Percentiles rank a stretch among this genome's conserved stretches.
Evolutionary conservation across 129 eudicot species (phyloP).

Genomic region (Apium graveolens): DNA sequence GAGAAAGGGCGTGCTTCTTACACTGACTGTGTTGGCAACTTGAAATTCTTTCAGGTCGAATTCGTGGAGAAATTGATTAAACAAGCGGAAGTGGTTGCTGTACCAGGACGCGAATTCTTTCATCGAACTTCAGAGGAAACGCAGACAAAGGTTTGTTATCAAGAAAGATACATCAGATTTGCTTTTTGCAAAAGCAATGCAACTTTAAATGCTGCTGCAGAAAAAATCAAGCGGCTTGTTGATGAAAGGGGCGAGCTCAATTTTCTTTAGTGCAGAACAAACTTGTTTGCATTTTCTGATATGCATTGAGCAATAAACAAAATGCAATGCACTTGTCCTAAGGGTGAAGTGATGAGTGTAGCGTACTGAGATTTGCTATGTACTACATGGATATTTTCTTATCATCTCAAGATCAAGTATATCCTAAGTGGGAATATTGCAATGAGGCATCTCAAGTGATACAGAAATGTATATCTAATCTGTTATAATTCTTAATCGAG

Average conservation of each 20-base stretch:
- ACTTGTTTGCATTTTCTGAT: not conserved
- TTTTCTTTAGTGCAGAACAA: slow-evolving; percentile 8
- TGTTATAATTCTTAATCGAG: no score
- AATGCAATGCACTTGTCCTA: not conserved
- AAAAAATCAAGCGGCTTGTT: slow-evolving; percentile 38
- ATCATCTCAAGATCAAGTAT: no score
- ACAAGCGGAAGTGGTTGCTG: slow-evolving; percentile 95
- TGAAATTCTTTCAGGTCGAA: slow-evolving; percentile 40
- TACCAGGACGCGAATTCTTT: slow-evolving; percentile 94
- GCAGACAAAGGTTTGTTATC: slow-evolving; percentile 14
- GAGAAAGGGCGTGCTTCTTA: not conserved
- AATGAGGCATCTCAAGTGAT: no score
- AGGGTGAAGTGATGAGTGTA: no score
- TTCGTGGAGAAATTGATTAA: slow-evolving; percentile 82
- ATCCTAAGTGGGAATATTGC: no score
- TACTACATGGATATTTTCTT: no score
- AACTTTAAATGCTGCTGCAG: slow-evolving; percentile 65
- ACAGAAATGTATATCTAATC: no score
- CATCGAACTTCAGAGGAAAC: slow-evolving; percentile 27
- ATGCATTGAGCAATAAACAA: not conserved
- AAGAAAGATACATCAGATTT: slow-evolving; percentile 50
- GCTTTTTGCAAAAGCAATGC: slow-evolving; percentile 75
- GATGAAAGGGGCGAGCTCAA: slow-evolving; percentile 47
- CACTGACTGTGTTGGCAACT: not conserved
- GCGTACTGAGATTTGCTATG: no score